phyloP scores from a whole-genome alignment of 352 stramenopile genomes.

The Pythium diclinum region DNA sequence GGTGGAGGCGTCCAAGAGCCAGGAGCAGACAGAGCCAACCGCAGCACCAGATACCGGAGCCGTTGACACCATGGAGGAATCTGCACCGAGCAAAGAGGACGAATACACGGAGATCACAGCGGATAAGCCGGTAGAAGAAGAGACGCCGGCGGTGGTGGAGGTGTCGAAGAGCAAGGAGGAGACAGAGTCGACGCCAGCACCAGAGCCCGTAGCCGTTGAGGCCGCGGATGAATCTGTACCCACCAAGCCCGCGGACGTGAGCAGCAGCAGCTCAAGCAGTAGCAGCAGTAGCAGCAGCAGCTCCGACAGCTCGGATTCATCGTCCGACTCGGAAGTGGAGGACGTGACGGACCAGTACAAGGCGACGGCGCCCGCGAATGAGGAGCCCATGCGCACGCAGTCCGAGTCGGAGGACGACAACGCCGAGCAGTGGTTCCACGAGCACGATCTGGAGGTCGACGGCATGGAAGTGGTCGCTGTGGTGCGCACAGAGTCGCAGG shows the following conservation, averaged over 20 bases:
- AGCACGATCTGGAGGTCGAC: constrained; percentile 12
- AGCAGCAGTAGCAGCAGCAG: constrained; percentile 25
- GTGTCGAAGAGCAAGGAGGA: background rate
- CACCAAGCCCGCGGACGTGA: constrained; percentile 22
- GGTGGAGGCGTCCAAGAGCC: no score
- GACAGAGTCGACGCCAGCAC: background rate
- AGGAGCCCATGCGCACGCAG: background rate
- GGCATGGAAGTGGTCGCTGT: constrained; percentile 21
- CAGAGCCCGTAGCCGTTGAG: background rate
- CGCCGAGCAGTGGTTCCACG: constrained; percentile 29
- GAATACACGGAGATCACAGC: background rate
- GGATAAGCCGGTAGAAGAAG: background rate
- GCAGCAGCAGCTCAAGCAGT: constrained; percentile 25
- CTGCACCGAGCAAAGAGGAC: background rate
- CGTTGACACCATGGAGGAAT: no score
- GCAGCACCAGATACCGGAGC: no score
- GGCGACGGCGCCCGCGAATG: background rate
- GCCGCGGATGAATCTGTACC: constrained; percentile 22
- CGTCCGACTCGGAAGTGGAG: constrained; percentile 26
- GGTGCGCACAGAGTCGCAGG: background rate
- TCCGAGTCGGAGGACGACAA: constrained; percentile 16
- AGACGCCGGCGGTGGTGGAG: constrained; percentile 3
- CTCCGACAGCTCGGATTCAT: constrained; percentile 15
- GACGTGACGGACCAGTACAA: constrained; percentile 25
- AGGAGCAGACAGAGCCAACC: no score